Base-by-base conservation (phyloP, 176 grass and related monocot species). In the Alloteropsis semialata region DNA sequence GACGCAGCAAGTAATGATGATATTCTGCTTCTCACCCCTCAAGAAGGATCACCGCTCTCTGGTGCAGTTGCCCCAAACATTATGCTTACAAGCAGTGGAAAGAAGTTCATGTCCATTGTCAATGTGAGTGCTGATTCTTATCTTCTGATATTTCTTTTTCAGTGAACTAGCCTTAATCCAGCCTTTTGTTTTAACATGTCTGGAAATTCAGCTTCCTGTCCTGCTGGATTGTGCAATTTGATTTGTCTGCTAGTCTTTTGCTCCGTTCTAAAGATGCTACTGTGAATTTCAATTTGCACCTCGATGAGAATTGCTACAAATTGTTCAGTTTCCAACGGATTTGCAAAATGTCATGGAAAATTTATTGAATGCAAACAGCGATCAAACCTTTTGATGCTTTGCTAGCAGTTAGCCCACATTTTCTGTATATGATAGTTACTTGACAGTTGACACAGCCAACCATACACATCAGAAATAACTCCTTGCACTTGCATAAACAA, bases 31-130 rank as follows among this genome's bases (percentile, higher is more conserved):
- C 68, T 79, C 13, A 84, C 45, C 53, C 74, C 81, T 94, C 92
- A 85, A 84, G 89, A 89, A 82, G 89, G 84, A 60, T 85, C 65
- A 29, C 77, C 77, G 17, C 62, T 81, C 48, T 87, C 87, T 67
- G 64, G 72, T 85, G 55, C 81, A 77, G 74, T 81, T 79, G 81
- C 89, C 65, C 79, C 84, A 78, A 91, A 90, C 46, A 56, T 88
- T 77, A 82, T 95, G 70, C 87, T 92, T 89, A 88, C 90, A 68
- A 89, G 87, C 88, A 93, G 91, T 65, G 92, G 86, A 19, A 95
- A 98, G 76, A 87, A 93, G 57, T 98, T 98, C 82, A 92, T 98
- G 89, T 88, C 90, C 32, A 81, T 95, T 88, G 72, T 93, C 58
- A 91, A 90, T 74, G 96, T 98, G 69, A 85, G 94, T 84, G 45